These are phyloP conservation scores for Ogataea ganodermae DNA, from an alignment of 805 yeast genomes.

Conservation along the genomic window DNA sequence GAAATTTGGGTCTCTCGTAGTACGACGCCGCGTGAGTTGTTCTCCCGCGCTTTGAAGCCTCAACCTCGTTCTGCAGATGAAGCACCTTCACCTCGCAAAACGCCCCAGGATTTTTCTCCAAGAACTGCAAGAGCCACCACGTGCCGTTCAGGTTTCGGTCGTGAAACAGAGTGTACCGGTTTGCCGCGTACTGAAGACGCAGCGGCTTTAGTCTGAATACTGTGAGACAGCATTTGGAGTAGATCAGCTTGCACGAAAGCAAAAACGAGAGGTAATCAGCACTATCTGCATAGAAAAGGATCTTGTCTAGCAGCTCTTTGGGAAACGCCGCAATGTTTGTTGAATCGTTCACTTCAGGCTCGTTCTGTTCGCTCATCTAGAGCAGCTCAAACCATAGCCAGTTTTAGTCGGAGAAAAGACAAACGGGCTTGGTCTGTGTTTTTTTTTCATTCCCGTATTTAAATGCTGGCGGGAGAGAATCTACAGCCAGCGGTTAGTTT, in stretches of 20 bases:
- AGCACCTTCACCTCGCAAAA: conserved; percentile 19
- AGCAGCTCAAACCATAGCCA: no score
- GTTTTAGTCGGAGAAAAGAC: not conserved
- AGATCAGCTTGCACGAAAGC: conserved; percentile 20
- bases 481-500: not conserved
- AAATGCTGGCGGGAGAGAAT: conserved; percentile 1
- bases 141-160: conserved; percentile 16
- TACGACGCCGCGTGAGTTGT: not conserved
- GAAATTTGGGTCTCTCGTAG: not conserved
- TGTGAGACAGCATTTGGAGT: conserved; percentile 22
- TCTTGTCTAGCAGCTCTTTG: conserved; percentile 28
- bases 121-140: conserved; percentile 10
- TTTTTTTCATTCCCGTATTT: not conserved
- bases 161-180: conserved; percentile 3
- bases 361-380: not conserved
- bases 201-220: conserved; percentile 23
- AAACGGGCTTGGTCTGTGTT: not conserved
- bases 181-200: conserved; percentile 18
- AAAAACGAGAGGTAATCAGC: conserved; percentile 22
- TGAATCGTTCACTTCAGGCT: not conserved
- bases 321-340: conserved; percentile 20
- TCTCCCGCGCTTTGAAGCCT: not conserved
- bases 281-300: conserved; percentile 15
- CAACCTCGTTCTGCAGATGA: conserved; percentile 15
- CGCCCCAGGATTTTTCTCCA: conserved; percentile 16